Evolutionary conservation across 768 basidiomycete species (phyloP).

Genomic region (Termitomyces sp.): DNA sequence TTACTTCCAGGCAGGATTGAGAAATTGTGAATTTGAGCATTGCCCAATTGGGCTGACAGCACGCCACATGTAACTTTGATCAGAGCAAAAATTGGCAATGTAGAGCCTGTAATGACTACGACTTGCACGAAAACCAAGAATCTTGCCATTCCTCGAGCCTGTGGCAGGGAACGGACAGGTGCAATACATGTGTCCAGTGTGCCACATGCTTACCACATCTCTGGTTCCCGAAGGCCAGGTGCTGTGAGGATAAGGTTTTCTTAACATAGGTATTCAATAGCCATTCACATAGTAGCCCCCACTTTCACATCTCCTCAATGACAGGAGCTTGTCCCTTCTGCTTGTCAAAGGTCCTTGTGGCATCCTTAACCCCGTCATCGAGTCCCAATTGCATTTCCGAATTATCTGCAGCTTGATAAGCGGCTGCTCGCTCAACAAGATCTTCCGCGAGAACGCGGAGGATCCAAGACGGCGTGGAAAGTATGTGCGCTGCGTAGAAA

Average conservation of each 20-base stretch:
- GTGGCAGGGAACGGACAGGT: not conserved
- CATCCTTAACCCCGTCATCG: not conserved
- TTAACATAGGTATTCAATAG: not conserved
- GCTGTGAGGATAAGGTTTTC: not conserved
- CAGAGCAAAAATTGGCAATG: not conserved
- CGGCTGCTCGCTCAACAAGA: conserved; percentile 18
- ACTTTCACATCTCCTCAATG: conserved; percentile 9
- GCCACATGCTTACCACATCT: not conserved
- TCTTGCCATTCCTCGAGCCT: not conserved
- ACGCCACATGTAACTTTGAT: not conserved
- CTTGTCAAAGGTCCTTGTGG: not conserved
- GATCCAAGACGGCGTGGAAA: conserved; percentile 38
- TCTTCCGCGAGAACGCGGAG: conserved; percentile 40
- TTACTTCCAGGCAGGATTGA: not conserved
- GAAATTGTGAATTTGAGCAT: not conserved
- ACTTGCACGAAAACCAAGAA: not conserved
- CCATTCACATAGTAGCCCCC: too few relatives aligned
- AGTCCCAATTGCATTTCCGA: not conserved
- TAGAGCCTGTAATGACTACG: not conserved
- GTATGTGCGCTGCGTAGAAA: conserved; percentile 64
- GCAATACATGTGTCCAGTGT: not conserved
- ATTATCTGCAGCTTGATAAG: conserved; percentile 12
- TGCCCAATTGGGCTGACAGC: not conserved
- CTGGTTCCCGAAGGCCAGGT: not conserved
- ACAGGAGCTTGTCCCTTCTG: not conserved